A percentile compares a stretch with the other conserved stretches of the same genome.
phyloP scores from a whole-genome alignment of 495 filamentous ascomycete genomes.

The Platismatia glauca region DNA sequence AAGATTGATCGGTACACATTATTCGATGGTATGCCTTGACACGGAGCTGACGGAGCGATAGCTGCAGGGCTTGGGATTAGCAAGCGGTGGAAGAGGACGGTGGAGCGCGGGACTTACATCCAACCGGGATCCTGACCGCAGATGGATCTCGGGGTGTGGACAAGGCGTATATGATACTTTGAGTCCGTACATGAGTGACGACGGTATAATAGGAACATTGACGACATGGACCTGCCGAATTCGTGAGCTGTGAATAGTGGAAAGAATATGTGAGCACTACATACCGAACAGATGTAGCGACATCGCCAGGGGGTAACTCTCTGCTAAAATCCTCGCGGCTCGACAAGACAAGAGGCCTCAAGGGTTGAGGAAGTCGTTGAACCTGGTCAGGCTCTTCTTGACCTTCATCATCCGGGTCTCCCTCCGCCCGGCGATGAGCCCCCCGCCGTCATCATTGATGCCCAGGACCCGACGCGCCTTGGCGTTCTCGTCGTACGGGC shows the following conservation, averaged over 20 bases:
- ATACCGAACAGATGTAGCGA: not conserved
- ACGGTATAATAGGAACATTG: not conserved
- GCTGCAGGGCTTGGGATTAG: not conserved
- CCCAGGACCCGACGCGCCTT: slow-evolving; percentile 14
- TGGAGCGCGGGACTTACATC: not conserved
- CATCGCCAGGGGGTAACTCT: not conserved
- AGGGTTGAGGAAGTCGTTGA: not conserved
- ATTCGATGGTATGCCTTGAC: not conserved
- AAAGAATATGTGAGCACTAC: not conserved
- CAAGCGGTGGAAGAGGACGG: not conserved
- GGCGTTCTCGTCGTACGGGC: slow-evolving; percentile 2
- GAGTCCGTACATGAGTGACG: not conserved
- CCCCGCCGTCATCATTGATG: slow-evolving; percentile 13
- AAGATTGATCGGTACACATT: not conserved
- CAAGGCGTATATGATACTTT: not conserved
- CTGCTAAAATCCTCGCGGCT: not conserved
- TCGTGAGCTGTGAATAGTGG: not conserved
- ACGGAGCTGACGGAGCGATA: not conserved
- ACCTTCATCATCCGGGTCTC: slow-evolving; percentile 1
- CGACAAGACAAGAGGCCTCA: not conserved
- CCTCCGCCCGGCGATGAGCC: slow-evolving; percentile 2
- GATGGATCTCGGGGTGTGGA: not conserved
- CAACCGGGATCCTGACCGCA: not conserved
- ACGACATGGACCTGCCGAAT: not conserved
- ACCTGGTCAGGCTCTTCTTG: slow-evolving; percentile 3